Conservation (phyloP, 2,329 filamentous ascomycete genomes). For the Cladosporium sp. region DNA sequence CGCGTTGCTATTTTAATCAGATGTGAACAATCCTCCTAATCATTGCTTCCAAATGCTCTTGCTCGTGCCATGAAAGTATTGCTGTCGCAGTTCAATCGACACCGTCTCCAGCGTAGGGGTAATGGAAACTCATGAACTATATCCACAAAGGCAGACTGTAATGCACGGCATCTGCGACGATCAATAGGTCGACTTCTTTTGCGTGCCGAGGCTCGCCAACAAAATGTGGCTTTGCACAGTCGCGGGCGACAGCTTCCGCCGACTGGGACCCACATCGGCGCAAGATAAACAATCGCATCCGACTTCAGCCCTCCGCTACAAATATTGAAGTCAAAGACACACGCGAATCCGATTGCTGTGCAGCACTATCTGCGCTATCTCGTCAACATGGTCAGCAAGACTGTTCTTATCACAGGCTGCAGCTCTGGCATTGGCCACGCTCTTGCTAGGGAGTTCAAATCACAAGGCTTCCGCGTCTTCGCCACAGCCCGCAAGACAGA, state of each 20-base stretch:
- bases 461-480: constrained; percentile 51
- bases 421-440: constrained; percentile 54
- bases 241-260: not conserved
- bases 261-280: not conserved
- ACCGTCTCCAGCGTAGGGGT: too few species aligned
- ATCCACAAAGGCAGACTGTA: too few species aligned
- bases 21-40: not conserved
- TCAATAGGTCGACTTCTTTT: too few species aligned
- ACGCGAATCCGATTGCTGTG: too few species aligned
- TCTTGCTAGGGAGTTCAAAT: constrained; percentile 55
- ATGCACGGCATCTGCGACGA: too few species aligned
- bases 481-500: constrained; percentile 52
- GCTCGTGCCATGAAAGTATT: not conserved
- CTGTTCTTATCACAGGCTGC: constrained; percentile 37
- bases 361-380: not conserved
- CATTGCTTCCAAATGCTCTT: not conserved
- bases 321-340: too few species aligned
- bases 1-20: not conserved
- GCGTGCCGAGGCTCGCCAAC: too few species aligned
- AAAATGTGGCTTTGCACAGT: not conserved
- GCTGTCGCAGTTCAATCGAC: not conserved
- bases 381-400: constrained; percentile 17
- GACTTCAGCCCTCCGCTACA: not conserved
- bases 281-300: not conserved
- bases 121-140: too few species aligned